phyloP scores from a whole-genome alignment of 2,329 filamentous ascomycete genomes.

The Penicillium expansum region DNA sequence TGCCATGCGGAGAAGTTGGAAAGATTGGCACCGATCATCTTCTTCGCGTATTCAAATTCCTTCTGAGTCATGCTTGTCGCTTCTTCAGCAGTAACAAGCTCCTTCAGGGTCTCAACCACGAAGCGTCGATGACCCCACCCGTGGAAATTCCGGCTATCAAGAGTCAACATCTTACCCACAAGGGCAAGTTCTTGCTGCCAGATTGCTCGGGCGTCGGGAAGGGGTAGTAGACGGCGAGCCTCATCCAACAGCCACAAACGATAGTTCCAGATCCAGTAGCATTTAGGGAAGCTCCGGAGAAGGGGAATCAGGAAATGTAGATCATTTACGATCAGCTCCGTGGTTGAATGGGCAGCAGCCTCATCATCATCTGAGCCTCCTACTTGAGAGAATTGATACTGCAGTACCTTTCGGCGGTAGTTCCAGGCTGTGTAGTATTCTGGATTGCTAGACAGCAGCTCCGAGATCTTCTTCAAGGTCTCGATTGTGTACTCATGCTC shows the following conservation, averaged over 20 bases:
- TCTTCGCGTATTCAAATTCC: slow-evolving; percentile 87
- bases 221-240: slow-evolving; percentile 62
- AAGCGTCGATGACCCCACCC: slow-evolving; percentile 89
- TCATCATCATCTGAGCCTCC: slow-evolving; percentile 34
- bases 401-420: slow-evolving; percentile 65
- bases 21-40: slow-evolving; percentile 79
- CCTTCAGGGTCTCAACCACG: slow-evolving; percentile 74
- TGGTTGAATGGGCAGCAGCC: slow-evolving; percentile 43
- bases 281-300: slow-evolving; percentile 84
- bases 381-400: slow-evolving; percentile 54
- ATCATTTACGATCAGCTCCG: slow-evolving; percentile 65
- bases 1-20: slow-evolving; percentile 99
- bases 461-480: slow-evolving; percentile 44
- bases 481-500: slow-evolving; percentile 42
- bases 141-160: slow-evolving; percentile 90
- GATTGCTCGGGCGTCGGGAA: slow-evolving; percentile 57
- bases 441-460: slow-evolving; percentile 46
- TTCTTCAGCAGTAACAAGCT: slow-evolving; percentile 37
- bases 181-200: slow-evolving; percentile 84
- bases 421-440: slow-evolving; percentile 53
- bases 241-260: slow-evolving; percentile 78
- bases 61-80: slow-evolving; percentile 65
- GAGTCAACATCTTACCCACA: slow-evolving; percentile 80
- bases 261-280: slow-evolving; percentile 99
- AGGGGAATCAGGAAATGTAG: slow-evolving; percentile 80